Evolutionary conservation across 129 eudicot species (phyloP).

Genomic region (Flaveria trinervia): DNA sequence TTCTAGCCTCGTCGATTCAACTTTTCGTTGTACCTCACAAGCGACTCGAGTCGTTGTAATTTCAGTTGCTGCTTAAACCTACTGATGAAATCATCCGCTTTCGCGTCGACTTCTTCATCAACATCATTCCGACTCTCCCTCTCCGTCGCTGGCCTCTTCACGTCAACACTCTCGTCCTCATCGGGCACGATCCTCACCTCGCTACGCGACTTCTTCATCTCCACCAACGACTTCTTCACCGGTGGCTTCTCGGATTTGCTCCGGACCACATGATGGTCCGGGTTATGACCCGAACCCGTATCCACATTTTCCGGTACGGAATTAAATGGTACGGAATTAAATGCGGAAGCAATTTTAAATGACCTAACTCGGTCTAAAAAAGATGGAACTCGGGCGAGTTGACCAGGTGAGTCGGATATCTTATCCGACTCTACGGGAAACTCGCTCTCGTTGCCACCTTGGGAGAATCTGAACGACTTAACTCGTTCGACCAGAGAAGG

Average conservation of each 20-base stretch:
- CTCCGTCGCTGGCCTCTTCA: conserved; percentile 42
- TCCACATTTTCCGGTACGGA: not conserved
- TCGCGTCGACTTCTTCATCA: conserved; percentile 61
- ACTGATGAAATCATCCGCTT: conserved; percentile 69
- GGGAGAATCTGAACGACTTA: conserved; percentile 20
- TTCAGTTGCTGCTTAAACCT: conserved; percentile 67
- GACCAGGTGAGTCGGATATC: conserved; percentile 15
- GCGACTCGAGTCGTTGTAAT: conserved; percentile 64
- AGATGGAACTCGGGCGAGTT: conserved; percentile 36
- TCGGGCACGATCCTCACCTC: conserved; percentile 23
- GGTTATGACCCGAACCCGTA: not conserved
- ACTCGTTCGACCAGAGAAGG: conserved; percentile 21
- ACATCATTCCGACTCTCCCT: conserved; percentile 13
- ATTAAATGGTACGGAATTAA: too few species aligned
- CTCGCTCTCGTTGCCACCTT: not conserved
- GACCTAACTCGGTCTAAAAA: conserved; percentile 54
- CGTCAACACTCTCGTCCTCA: conserved; percentile 27
- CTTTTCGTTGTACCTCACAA: conserved; percentile 51
- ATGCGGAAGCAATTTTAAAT: conserved; percentile 34
- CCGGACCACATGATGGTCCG: conserved; percentile 34
- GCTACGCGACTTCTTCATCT: conserved; percentile 46
- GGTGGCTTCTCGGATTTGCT: conserved; percentile 28
- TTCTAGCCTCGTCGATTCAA: conserved; percentile 32
- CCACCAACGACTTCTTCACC: conserved; percentile 20
- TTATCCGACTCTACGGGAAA: not conserved